These are phyloP conservation scores for Pichia sp. DNA, from an alignment of 1,139 yeast genomes.

Conservation along the genomic window DNA sequence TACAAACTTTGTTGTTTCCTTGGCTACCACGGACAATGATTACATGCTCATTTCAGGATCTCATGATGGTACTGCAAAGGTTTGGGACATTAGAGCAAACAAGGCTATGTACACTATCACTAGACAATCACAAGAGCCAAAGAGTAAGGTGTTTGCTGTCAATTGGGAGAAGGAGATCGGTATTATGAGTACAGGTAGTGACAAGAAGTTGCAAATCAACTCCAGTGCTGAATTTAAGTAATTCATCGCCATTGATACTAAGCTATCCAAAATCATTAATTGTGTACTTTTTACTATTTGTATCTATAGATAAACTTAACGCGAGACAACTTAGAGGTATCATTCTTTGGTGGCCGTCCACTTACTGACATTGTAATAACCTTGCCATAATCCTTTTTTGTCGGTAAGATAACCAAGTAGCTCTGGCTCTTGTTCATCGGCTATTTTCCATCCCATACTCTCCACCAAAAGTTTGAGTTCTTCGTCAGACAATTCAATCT, in stretches of 20 bases:
- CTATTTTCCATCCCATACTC: slow-evolving; percentile 59
- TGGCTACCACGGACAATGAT: slow-evolving; percentile 67
- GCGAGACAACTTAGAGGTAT: too few relatives aligned
- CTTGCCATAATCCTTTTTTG: slow-evolving; percentile 63
- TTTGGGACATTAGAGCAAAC: slow-evolving; percentile 93
- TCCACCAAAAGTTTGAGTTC: slow-evolving; percentile 50
- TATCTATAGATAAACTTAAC: slow-evolving; percentile 5
- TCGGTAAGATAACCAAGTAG: slow-evolving; percentile 57
- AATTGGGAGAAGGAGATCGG: slow-evolving; percentile 79
- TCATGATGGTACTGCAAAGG: slow-evolving; percentile 90
- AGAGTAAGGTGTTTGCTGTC: slow-evolving; percentile 74
- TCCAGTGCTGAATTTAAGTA: slow-evolving; percentile 24
- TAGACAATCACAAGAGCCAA: slow-evolving; percentile 35
- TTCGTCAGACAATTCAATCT: slow-evolving; percentile 60
- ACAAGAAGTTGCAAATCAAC: slow-evolving; percentile 85
- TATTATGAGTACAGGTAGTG: slow-evolving; percentile 90
- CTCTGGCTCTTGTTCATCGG: slow-evolving; percentile 30
- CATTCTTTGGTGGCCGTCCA: slow-evolving; percentile 32
- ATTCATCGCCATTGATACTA: neutral
- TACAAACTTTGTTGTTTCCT: slow-evolving; percentile 78
- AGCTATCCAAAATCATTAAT: too few relatives aligned
- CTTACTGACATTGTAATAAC: slow-evolving; percentile 59
- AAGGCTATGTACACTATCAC: slow-evolving; percentile 81
- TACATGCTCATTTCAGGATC: slow-evolving; percentile 85
- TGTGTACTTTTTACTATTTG: neutral